Base-by-base conservation (phyloP, 805 yeast species). In the Candida golubevii region DNA sequence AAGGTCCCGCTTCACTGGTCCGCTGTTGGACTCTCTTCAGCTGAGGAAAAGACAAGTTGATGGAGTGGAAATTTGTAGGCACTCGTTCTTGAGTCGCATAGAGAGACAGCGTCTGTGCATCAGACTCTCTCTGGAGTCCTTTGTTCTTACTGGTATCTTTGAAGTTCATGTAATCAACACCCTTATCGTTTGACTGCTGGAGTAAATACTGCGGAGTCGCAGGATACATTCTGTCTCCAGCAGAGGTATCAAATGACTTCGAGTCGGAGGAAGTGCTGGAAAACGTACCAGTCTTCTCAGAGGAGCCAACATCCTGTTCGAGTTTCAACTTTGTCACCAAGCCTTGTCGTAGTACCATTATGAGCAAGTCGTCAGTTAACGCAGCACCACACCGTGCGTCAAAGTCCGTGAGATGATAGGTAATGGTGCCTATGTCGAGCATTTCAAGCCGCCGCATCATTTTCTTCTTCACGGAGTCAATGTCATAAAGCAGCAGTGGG, bases 131-230 rank as follows among this genome's bases (percentile, higher is more conserved):
- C 7, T 27, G 7, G 33, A 30, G 35, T 28, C 15, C 32, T 9
- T 31, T 15, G 36, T 11, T 10, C 26, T 38, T 29, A 26, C 12
- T 29, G 27, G 30, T 13, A 0, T 76, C 80, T 53, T 82, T 82
- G 59, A 80, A 78, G 53, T 74, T 81, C 61, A 79, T 55, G 53
- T 82, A 82, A 59, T 82, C 87, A 2, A 67, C 61, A 28, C 63
- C 63, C 12, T 63, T 60, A 15, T 71, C 77, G 27, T 66, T 60
- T 4, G 62, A 52, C 8, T 63, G 63, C 42, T 76, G 80, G 29
- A 82, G 67, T 44, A 82, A 62, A 53, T 84, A 79, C 50, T 82
- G 83, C 1, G 93, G 93, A 0, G 91, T 85, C 11, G 78, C 75
- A 15, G 83, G 87, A 53, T 79, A 81, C 27, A 65, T 55, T 26